Evolutionary conservation across 2,329 filamentous ascomycete genomes (phyloP), one percentile per base, ranked within the genome.

Genomic region (Tetracladium maxilliforme): DNA sequence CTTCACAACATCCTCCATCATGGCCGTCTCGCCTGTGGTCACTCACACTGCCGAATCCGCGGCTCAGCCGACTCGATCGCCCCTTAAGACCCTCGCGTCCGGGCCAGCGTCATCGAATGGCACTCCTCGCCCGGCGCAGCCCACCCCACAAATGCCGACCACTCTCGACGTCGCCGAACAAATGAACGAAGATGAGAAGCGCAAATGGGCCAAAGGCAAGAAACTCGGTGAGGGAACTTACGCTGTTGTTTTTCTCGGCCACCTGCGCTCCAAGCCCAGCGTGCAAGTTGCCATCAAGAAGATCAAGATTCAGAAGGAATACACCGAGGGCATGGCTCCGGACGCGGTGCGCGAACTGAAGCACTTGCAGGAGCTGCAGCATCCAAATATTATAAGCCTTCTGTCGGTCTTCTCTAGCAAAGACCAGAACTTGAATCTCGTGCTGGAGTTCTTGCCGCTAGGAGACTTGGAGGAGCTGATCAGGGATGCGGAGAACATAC

Each of bases 221-320:
- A 90, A 90, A 46, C 70, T 98, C 31, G 90, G 90, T 49, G 83
- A 92, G 52, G 90, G 90, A 58, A 95, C 90, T 35, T 98, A 98
- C 49, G 90, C 90, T 47, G 76, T 92, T 42, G 90, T 98, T 43
- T 94, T 84, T 58, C 71, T 86, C 26, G 90, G 86, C 26, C 79
- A 87, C 51, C 65, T 90, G 22, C 70, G 74, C 30, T 58, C 56
- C 38, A 72, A 90, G 39, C 77, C 83, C 6, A 63, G 64, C 17
- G 66, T 70, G 21, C 68, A 79, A 27, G 81, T 98, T 34, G 90
- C 90, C 40, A 87, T 92, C 59, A 92, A 92, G 51, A 90, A 87
- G 56, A 90, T 90, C 58, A 90, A 90, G 48, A 61, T 84, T 30
- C 78, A 83, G 40, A 75, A 78, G 32, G 80, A 87, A 45, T 92